Percentiles rank a stretch among this genome's conserved stretches.
Evolutionary conservation across 1,284 basidiomycete genomes (phyloP).

Genomic region (Inonotus hispidus): DNA sequence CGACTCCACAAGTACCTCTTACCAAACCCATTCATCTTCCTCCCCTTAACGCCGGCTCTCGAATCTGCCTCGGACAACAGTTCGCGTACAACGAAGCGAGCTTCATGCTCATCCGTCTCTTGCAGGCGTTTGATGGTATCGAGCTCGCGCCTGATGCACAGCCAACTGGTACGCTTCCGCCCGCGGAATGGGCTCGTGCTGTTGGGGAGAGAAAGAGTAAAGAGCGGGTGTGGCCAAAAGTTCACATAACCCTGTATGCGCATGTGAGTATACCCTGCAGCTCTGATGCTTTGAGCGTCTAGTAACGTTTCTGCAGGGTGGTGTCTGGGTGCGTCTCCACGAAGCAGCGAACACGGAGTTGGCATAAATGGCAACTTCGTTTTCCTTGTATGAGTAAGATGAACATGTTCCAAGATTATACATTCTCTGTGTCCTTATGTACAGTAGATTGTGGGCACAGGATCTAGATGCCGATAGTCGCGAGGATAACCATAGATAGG

Average conservation of each 20-base stretch:
- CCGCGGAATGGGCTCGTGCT: slow-evolving; percentile 36
- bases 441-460: too few species aligned
- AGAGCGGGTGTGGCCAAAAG: slow-evolving; percentile 13
- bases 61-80: slow-evolving; percentile 45
- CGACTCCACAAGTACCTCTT: slow-evolving; percentile 32
- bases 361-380: background rate
- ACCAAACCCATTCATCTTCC: slow-evolving; percentile 42
- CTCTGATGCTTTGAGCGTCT: background rate
- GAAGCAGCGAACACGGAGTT: background rate
- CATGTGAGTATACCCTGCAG: slow-evolving; percentile 3
- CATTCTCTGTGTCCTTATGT: too few species aligned
- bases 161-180: slow-evolving; percentile 40
- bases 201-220: slow-evolving; percentile 2
- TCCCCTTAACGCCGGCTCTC: slow-evolving; percentile 44
- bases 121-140: slow-evolving; percentile 51
- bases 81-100: slow-evolving; percentile 69
- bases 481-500: too few species aligned
- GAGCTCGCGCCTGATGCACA: slow-evolving; percentile 40
- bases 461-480: too few species aligned
- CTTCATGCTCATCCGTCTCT: slow-evolving; percentile 56
- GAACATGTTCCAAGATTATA: too few species aligned
- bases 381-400: too few species aligned
- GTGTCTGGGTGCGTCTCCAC: slow-evolving; percentile 8
- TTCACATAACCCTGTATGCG: slow-evolving; percentile 12
- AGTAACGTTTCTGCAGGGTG: slow-evolving; percentile 8